These are phyloP conservation scores for Xerocomus brunneocitrinus DNA, from an alignment of 768 basidiomycete species.

Conservation along the genomic window DNA sequence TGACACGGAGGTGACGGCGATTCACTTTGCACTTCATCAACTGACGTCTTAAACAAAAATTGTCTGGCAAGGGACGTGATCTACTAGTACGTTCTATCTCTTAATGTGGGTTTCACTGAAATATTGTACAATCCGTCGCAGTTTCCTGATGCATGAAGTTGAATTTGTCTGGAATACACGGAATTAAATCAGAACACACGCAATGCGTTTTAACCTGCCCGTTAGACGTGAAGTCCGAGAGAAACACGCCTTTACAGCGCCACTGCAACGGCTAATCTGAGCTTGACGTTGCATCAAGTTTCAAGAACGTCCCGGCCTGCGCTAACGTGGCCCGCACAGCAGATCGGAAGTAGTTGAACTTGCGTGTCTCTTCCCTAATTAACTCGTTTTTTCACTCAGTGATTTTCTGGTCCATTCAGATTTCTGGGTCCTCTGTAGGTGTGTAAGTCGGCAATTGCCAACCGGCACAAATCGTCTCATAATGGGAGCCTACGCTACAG, in stretches of 20 bases:
- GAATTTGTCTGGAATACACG: not conserved
- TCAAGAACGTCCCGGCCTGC: not conserved
- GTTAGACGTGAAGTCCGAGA: not conserved
- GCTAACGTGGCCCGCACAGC: not conserved
- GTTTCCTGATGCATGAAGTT: not conserved
- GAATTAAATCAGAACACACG: conserved; percentile 2
- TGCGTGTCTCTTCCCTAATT: not conserved
- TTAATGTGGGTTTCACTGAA: not conserved
- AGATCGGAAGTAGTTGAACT: not conserved
- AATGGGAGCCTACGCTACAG: not conserved
- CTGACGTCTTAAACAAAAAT: not conserved
- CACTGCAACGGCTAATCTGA: conserved; percentile 4
- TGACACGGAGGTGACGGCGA: not conserved
- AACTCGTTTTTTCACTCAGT: not conserved
- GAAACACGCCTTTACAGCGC: conserved; percentile 1
- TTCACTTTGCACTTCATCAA: not conserved
- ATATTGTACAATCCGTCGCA: not conserved
- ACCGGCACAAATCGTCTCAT: not conserved
- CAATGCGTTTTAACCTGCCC: not conserved
- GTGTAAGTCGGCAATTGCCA: not conserved
- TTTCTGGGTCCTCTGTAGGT: not conserved
- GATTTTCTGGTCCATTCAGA: not conserved
- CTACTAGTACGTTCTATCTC: not conserved
- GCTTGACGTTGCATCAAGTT: conserved; percentile 10
- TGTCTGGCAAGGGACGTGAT: not conserved